Evolutionary conservation across 2,329 filamentous ascomycete genomes (phyloP).

Genomic region (Xylariaceae sp.): DNA sequence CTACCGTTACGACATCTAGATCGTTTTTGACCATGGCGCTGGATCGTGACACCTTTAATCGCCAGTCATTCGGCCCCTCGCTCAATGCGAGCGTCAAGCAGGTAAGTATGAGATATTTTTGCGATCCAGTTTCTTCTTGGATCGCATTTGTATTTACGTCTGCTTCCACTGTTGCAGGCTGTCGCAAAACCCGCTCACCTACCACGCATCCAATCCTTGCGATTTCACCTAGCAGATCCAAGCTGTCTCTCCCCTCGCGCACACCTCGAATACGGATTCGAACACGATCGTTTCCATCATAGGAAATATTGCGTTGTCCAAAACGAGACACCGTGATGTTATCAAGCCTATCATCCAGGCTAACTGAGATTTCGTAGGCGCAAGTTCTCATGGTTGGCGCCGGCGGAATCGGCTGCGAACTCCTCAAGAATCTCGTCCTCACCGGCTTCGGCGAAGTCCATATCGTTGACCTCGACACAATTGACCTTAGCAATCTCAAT

Average conservation of each 20-base stretch:
- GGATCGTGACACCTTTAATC: slow-evolving; percentile 60
- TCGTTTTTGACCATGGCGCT: slow-evolving; percentile 37
- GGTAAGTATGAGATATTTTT: slow-evolving; percentile 50
- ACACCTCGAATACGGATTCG: slow-evolving; percentile 1
- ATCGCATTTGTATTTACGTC: slow-evolving; percentile 2
- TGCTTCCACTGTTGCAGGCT: neutral
- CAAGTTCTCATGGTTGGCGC: slow-evolving; percentile 93
- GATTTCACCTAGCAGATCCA: slow-evolving; percentile 6
- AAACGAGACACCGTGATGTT: slow-evolving; percentile 12
- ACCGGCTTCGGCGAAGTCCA: slow-evolving; percentile 92
- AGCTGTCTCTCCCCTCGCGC: slow-evolving; percentile 7
- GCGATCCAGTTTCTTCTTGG: slow-evolving; percentile 11
- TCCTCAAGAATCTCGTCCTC: slow-evolving; percentile 94
- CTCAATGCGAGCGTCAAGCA: slow-evolving; percentile 72
- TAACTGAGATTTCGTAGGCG: slow-evolving; percentile 61
- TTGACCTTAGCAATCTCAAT: slow-evolving; percentile 96
- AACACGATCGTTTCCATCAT: neutral
- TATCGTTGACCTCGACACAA: slow-evolving; percentile 96
- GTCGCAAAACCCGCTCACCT: slow-evolving; percentile 1
- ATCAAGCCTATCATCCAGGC: slow-evolving; percentile 30
- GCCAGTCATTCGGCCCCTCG: slow-evolving; percentile 69
- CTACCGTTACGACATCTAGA: slow-evolving; percentile 31
- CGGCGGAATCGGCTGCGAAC: slow-evolving; percentile 95
- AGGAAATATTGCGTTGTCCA: neutral
- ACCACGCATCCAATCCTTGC: slow-evolving; percentile 12